These are phyloP conservation scores for Helianthus tuberosus DNA, from an alignment of 129 eudicot genomes.

Conservation along the genomic window DNA sequence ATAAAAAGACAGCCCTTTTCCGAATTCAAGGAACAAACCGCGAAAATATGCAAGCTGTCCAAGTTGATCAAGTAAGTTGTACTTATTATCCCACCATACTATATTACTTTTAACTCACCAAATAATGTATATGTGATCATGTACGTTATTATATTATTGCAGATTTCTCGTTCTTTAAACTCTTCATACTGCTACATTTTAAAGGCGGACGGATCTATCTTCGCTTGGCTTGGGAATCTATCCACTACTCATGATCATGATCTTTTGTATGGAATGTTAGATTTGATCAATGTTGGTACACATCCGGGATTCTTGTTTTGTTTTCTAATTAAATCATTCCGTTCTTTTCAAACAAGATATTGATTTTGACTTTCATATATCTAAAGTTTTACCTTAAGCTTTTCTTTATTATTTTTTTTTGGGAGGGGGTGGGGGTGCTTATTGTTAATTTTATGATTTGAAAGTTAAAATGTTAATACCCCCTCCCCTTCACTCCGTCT, in stretches of 20 bases:
- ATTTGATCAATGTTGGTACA: conserved; percentile 60
- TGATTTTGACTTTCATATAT: neutral
- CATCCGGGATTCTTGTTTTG: conserved; percentile 11
- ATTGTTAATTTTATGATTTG: too few relatives aligned
- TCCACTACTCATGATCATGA: conserved; percentile 63
- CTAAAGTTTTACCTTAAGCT: neutral
- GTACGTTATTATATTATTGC: conserved; percentile 20
- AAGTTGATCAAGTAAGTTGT: conserved; percentile 53
- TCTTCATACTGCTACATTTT: conserved; percentile 70
- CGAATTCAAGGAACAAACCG: conserved; percentile 57
- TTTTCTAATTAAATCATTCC: neutral
- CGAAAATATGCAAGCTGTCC: conserved; percentile 55
- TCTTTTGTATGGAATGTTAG: conserved; percentile 68
- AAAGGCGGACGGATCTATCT: conserved; percentile 52
- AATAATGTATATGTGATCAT: neutral
- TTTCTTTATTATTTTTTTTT: too few relatives aligned
- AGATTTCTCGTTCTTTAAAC: conserved; percentile 70
- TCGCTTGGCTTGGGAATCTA: conserved; percentile 67
- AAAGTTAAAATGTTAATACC: too few relatives aligned
- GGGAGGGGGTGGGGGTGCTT: too few relatives aligned
- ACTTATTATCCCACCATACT: neutral
- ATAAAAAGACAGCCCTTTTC: conserved; percentile 49
- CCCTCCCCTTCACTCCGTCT: too few relatives aligned
- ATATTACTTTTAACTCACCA: neutral
- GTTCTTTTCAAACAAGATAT: conserved; percentile 8